Evolutionary conservation across 2,329 filamentous ascomycete genomes (phyloP).

Genomic region (Tolypocladium amazonense): DNA sequence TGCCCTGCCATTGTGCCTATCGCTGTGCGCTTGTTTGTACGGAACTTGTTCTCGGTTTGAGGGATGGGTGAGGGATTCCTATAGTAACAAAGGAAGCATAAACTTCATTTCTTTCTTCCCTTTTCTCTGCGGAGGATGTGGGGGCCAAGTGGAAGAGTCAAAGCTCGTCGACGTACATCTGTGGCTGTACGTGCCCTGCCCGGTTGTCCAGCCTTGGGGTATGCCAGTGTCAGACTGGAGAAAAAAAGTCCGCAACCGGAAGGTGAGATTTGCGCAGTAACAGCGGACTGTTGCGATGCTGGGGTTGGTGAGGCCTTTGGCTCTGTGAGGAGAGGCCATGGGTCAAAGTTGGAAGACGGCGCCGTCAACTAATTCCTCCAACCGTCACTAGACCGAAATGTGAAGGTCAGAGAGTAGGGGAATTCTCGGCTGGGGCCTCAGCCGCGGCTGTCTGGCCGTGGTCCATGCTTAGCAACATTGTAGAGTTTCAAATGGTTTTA

Average conservation of each 20-base stretch:
- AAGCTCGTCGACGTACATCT: background rate
- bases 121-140: background rate
- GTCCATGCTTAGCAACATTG: no score
- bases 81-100: background rate
- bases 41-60: background rate
- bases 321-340: no score
- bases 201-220: background rate
- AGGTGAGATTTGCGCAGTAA: background rate
- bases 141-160: background rate
- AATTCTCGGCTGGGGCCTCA: no score
- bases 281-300: no score
- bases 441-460: no score
- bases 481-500: no score
- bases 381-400: no score
- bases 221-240: background rate
- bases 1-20: background rate
- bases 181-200: background rate
- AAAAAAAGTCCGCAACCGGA: background rate
- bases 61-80: background rate
- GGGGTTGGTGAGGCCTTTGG: no score
- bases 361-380: no score
- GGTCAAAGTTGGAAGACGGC: no score
- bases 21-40: background rate
- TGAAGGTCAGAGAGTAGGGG: no score
- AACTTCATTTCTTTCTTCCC: background rate